Evolutionary conservation across 2,329 filamentous ascomycete genomes (phyloP).

Genomic region (Iodosphaeria phyllophila): DNA sequence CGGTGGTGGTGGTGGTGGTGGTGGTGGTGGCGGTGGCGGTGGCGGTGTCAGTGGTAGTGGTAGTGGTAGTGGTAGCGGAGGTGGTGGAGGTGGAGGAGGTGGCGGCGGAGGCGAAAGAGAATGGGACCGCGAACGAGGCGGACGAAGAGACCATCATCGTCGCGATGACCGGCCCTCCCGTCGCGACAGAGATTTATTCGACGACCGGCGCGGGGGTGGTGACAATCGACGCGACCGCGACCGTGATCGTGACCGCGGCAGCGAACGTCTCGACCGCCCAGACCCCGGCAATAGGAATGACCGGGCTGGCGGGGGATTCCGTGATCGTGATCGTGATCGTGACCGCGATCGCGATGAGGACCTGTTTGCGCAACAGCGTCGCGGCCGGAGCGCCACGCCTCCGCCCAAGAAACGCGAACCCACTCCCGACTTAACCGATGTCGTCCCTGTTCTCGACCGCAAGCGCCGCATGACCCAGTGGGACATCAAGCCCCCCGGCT

Average conservation of each 20-base stretch:
- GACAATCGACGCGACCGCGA: slow-evolving; percentile 32
- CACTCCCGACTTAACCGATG: slow-evolving; percentile 81
- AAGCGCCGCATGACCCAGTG: slow-evolving; percentile 93
- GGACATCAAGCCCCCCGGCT: slow-evolving; percentile 97
- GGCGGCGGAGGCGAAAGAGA: slow-evolving; percentile 28
- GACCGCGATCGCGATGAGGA: slow-evolving; percentile 30
- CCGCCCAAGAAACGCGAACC: slow-evolving; percentile 84
- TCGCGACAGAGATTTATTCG: slow-evolving; percentile 40
- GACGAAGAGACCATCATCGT: slow-evolving; percentile 23
- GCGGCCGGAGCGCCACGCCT: slow-evolving; percentile 59
- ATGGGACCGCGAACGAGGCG: slow-evolving; percentile 36
- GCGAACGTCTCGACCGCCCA: slow-evolving; percentile 19
- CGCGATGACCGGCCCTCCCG: slow-evolving; percentile 36
- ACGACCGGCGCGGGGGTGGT: too few species aligned
- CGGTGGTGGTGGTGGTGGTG: slow-evolving; percentile 19
- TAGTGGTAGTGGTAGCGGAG: slow-evolving; percentile 30
- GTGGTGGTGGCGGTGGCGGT: slow-evolving; percentile 19
- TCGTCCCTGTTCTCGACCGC: slow-evolving; percentile 65
- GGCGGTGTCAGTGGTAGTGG: slow-evolving; percentile 54
- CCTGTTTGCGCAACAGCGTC: slow-evolving; percentile 28
- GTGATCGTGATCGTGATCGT: slow-evolving; percentile 16
- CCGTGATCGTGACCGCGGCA: slow-evolving; percentile 22
- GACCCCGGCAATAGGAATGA: slow-evolving; percentile 18
- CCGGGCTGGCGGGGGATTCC: slow-evolving; percentile 13
- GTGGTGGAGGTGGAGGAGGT: slow-evolving; percentile 18